A percentile compares a stretch with the other conserved stretches of the same genome.
These are phyloP conservation scores for Acer campestre DNA, from an alignment of 345 rosid genomes.

Conservation along the genomic window DNA sequence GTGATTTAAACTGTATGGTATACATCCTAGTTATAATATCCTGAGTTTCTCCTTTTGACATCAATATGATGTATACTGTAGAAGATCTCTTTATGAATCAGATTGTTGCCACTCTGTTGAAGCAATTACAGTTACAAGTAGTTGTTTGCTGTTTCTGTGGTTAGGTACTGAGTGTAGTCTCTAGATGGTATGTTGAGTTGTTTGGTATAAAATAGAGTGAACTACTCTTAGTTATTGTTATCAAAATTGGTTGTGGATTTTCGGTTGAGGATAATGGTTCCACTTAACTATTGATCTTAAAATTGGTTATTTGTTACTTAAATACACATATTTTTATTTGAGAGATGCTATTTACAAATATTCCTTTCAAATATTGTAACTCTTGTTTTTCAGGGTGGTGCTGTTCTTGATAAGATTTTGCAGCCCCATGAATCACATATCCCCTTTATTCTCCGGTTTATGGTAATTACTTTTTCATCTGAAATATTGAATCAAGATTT, in stretches of 20 bases:
- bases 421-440: constrained; percentile 97
- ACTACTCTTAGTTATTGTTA: neutral
- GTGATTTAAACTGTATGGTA: neutral
- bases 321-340: neutral
- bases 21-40: neutral
- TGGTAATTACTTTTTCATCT: constrained; percentile 47
- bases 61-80: neutral
- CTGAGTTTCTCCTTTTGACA: neutral
- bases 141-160: neutral
- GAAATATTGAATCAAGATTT: neutral
- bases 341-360: neutral
- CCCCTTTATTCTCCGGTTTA: constrained; percentile 87
- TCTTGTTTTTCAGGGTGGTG: constrained; percentile 60
- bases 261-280: neutral
- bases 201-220: neutral
- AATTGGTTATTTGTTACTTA: neutral
- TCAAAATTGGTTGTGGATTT: neutral
- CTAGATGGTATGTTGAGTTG: too few species aligned
- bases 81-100: neutral
- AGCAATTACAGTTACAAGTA: neutral
- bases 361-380: neutral
- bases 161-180: too few species aligned
- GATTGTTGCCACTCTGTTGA: neutral
- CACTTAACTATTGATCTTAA: neutral
- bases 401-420: constrained; percentile 66